phyloP scores from a whole-genome alignment of 257 asterid species.

The Solanum clarkiae region DNA sequence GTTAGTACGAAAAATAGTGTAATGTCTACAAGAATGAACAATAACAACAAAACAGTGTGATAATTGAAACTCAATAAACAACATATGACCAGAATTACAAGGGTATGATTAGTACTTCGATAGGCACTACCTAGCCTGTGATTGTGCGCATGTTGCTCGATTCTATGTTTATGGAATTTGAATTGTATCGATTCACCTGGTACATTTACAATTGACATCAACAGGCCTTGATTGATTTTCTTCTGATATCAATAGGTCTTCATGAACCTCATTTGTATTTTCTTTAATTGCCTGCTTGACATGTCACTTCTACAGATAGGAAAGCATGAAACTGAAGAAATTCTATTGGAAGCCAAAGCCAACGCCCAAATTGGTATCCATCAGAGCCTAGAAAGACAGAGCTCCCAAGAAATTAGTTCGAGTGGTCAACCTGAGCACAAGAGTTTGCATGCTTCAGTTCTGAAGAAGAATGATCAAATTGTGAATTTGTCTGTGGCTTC shows the following conservation, averaged over 20 bases:
- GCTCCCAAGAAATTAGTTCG: constrained; percentile 18
- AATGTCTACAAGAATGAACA: no score
- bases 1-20: no score
- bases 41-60: no score
- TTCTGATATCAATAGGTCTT: background rate
- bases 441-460: constrained; percentile 7
- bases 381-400: constrained; percentile 19
- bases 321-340: constrained; percentile 28
- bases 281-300: background rate
- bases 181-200: background rate
- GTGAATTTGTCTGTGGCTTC: constrained; percentile 15
- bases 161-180: background rate
- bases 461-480: constrained; percentile 27
- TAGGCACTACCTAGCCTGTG: background rate
- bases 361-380: constrained; percentile 23
- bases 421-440: constrained; percentile 29
- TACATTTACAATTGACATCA: background rate
- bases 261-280: background rate
- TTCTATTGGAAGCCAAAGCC: constrained; percentile 14
- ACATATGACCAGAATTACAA: no score
- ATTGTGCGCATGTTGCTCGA: background rate
- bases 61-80: no score
- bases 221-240: background rate
- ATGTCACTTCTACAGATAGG: constrained; percentile 29
- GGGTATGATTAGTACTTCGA: no score